Evolutionary conservation across 805 yeast species (phyloP).

Genomic region (Grigorovia humatica): DNA sequence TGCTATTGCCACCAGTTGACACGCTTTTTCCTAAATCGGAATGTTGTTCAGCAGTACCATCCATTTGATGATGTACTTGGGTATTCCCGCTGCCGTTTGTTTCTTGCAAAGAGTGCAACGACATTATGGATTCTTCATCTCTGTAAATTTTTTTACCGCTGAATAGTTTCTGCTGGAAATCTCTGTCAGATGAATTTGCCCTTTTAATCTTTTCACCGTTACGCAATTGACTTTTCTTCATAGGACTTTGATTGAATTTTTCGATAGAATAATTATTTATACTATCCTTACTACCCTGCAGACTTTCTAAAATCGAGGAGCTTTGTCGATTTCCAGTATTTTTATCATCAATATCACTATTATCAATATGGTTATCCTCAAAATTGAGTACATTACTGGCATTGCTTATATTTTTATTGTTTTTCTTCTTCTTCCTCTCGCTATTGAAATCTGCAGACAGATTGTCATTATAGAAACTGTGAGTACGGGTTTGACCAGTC

Average conservation of each 20-base stretch:
- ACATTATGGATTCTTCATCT: slow-evolving; percentile 16
- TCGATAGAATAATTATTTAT: too few species aligned
- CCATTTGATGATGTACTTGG: not conserved
- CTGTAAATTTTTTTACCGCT: slow-evolving; percentile 28
- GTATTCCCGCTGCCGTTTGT: not conserved
- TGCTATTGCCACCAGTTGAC: not conserved
- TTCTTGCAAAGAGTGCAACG: slow-evolving; percentile 3
- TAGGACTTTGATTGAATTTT: not conserved
- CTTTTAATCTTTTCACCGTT: slow-evolving; percentile 1
- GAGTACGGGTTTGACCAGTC: slow-evolving; percentile 2
- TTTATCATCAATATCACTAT: not conserved
- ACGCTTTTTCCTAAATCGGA: not conserved
- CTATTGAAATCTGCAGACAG: not conserved
- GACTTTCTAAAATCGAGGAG: too few species aligned
- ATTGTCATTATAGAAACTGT: not conserved
- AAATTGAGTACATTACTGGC: not conserved
- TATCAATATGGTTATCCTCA: not conserved
- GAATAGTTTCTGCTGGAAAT: slow-evolving; percentile 28
- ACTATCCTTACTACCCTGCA: too few species aligned
- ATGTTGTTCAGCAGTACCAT: not conserved
- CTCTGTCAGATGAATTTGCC: slow-evolving; percentile 7
- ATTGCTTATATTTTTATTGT: not conserved
- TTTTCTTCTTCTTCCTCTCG: too few species aligned
- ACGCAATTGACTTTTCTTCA: not conserved
- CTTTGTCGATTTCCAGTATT: too few species aligned